Base-by-base conservation (phyloP, 331 rosid genomes). In the Quercus lobata region DNA sequence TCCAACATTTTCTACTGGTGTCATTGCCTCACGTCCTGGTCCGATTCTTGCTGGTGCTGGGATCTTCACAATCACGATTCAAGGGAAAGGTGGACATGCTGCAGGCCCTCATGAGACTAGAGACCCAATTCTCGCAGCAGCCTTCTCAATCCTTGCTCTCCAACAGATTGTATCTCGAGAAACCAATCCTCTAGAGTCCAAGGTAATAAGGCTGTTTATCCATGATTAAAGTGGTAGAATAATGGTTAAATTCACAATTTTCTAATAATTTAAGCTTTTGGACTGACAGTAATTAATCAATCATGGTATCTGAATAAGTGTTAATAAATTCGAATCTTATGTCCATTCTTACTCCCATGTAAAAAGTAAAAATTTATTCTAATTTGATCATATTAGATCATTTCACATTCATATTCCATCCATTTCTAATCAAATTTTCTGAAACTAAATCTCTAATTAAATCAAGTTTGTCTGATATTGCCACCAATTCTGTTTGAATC, bases 151-250 rank as follows among this genome's bases (percentile, higher is more conserved):
- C 70, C 66, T 84, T 49, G 56, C 90, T 4, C 92, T 90, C 41
- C 92, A 88, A 72, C 89, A 88, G 35, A 81, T 88, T 52, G 49
- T 90, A 32, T 87, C 92, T 52, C 60, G 89, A 78, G 94, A 90
- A 78, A 88, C 92, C 6, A 84, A 88, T 63, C 91, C 88, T 73
- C 83, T 84, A 11, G 84, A 90, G 11, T 69, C 91, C 65, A 83
- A 83, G 86, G 94, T 87, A 81, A 3, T 5, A 49, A 0, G 0
- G n/a, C 53, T 8, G 30, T n/a, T 11, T 7, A 7, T 21, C 72
- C 1, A 25, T 27, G 2, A 29, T 27, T 8, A 1, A 57, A 18
- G 41, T 8, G 12, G 46, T 41, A 41, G 46, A 41, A 41, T 41
- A 37, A 37, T 37, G 46, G 11, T 37, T 37, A 7, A 1, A 62